These are phyloP conservation scores for Clavispora asparagi DNA, from an alignment of 805 yeast species.

Conservation along the genomic window DNA sequence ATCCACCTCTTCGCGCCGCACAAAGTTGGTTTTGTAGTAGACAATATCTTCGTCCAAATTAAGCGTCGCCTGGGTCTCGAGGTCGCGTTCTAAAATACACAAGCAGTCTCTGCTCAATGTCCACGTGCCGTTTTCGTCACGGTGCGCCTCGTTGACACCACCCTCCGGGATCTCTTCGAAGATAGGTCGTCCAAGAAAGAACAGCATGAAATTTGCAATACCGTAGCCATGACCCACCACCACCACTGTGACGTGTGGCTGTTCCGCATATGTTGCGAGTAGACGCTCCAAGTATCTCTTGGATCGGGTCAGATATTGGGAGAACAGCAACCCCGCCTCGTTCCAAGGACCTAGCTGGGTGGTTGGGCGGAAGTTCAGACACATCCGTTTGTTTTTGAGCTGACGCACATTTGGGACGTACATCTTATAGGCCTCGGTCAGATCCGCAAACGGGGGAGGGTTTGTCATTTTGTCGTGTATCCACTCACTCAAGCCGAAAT, in stretches of 20 bases:
- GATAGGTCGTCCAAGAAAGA: conserved; percentile 39
- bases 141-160: conserved; percentile 27
- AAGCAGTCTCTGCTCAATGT: conserved; percentile 29
- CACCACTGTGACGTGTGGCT: conserved; percentile 27
- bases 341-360: conserved; percentile 38
- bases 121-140: conserved; percentile 24
- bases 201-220: conserved; percentile 33
- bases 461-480: conserved; percentile 39
- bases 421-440: conserved; percentile 42
- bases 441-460: conserved; percentile 38
- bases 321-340: conserved; percentile 35
- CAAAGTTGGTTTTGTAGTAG: conserved; percentile 40
- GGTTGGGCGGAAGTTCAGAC: conserved; percentile 40
- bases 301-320: conserved; percentile 35
- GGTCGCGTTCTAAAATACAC: conserved; percentile 19
- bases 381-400: conserved; percentile 26
- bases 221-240: conserved; percentile 40
- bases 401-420: conserved; percentile 38
- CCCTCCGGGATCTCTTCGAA: conserved; percentile 42
- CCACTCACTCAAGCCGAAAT: conserved; percentile 44
- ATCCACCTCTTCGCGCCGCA: conserved; percentile 29
- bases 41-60: conserved; percentile 39
- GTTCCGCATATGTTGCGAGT: conserved; percentile 39
- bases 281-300: conserved; percentile 36
- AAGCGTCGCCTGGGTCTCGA: conserved; percentile 21